Percentiles rank a stretch among this genome's conserved stretches.
These are phyloP conservation scores for Solanum virginianum DNA, from an alignment of 257 asterid species.

Conservation along the genomic window DNA sequence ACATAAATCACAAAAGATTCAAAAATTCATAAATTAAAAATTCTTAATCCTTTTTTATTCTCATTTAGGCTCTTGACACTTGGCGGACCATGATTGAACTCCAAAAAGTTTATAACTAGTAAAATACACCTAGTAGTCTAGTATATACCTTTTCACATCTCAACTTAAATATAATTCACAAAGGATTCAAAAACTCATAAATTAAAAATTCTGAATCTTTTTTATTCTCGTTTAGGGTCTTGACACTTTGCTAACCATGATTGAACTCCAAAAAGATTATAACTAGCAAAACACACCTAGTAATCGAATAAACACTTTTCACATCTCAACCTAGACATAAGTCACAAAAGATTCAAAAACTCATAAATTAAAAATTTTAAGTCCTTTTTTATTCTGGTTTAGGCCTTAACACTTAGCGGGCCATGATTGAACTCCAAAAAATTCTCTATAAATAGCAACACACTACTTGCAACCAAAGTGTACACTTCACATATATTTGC, in stretches of 20 bases:
- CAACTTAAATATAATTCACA: too few relatives aligned
- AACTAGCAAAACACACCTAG: too few relatives aligned
- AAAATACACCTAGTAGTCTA: too few relatives aligned
- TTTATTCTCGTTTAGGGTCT: background rate
- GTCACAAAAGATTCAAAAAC: too few relatives aligned
- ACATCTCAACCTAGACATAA: too few relatives aligned
- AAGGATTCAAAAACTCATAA: too few relatives aligned
- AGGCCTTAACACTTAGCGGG: background rate
- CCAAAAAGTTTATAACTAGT: too few relatives aligned
- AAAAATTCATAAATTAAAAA: background rate
- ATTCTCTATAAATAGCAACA: background rate
- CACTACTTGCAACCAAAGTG: background rate
- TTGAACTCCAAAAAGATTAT: background rate
- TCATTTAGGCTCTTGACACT: background rate
- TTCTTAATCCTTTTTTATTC: background rate
- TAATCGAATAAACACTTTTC: too few relatives aligned
- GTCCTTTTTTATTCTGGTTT: background rate
- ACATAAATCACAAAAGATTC: too few relatives aligned
- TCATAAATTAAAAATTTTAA: background rate
- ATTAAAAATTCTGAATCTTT: background rate
- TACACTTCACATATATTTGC: background rate
- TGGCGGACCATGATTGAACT: too few relatives aligned
- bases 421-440: background rate
- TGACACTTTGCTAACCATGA: background rate
- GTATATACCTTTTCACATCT: too few relatives aligned